Evolutionary conservation across 2,329 filamentous ascomycete genomes (phyloP).

Genomic region (Trichoderma simmonsii): DNA sequence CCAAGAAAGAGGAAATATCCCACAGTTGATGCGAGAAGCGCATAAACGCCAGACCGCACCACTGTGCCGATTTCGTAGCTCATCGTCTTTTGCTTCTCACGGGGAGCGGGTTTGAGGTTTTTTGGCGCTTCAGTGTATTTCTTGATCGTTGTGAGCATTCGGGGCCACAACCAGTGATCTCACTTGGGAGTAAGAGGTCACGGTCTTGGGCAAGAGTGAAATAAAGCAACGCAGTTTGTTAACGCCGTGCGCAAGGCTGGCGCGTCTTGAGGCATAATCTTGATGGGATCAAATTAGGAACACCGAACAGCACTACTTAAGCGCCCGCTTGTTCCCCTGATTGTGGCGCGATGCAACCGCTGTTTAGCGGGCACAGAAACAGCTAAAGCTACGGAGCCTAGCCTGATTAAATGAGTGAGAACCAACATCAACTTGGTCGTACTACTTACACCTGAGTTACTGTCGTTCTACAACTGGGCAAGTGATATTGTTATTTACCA

Average conservation of each 20-base stretch:
- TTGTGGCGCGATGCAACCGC: not conserved
- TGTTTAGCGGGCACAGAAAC: not conserved
- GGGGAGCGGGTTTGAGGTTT: not conserved
- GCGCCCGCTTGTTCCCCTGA: not conserved
- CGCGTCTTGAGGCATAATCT: not conserved
- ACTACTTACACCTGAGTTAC: not conserved
- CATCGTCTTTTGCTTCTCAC: not conserved
- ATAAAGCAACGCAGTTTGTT: not conserved
- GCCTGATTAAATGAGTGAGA: not conserved
- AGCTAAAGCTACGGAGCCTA: not conserved
- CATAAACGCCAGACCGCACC: not conserved
- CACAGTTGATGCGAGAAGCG: not conserved
- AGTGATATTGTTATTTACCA: not conserved
- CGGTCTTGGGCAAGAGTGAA: not conserved
- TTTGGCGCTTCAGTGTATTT: not conserved
- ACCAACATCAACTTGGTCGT: not conserved
- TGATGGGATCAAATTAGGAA: not conserved
- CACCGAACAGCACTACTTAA: not conserved
- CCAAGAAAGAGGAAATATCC: not conserved
- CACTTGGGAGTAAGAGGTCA: not conserved
- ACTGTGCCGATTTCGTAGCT: not conserved
- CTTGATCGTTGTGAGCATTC: too few species aligned
- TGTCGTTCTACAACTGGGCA: not conserved
- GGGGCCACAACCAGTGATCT: not conserved
- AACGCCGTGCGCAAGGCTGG: not conserved